These are phyloP conservation scores for Plasmopara viticola DNA, from an alignment of 352 stramenopile species.

Conservation along the genomic window DNA sequence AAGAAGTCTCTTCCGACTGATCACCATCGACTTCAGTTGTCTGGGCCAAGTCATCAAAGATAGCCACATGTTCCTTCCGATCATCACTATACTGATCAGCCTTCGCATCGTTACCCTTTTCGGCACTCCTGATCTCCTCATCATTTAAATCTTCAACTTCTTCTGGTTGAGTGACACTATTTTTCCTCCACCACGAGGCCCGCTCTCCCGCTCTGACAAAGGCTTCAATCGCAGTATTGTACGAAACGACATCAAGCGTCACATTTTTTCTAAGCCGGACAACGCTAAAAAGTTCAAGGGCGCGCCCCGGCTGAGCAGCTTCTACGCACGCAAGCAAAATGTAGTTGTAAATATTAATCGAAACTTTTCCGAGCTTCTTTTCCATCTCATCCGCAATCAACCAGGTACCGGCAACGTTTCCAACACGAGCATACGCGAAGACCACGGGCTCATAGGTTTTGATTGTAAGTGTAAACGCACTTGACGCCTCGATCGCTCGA, in stretches of 20 bases:
- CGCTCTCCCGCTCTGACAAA: conserved; percentile 28
- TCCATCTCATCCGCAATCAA: conserved; percentile 39
- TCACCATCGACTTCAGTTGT: background rate
- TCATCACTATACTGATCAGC: conserved; percentile 3
- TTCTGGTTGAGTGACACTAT: conserved; percentile 14
- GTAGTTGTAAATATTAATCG: conserved; percentile 44
- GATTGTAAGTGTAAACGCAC: conserved; percentile 23
- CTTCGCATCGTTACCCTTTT: conserved; percentile 4
- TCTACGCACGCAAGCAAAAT: conserved; percentile 53
- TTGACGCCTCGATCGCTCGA: conserved; percentile 38
- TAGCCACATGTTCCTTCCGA: background rate
- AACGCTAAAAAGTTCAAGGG: conserved; percentile 36
- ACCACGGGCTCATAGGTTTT: conserved; percentile 44
- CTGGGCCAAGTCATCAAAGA: background rate
- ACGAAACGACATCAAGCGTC: conserved; percentile 38
- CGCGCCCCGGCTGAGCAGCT: conserved; percentile 26
- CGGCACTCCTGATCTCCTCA: conserved; percentile 7
- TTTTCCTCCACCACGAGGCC: conserved; percentile 20
- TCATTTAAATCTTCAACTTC: conserved; percentile 11
- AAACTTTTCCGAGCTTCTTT: conserved; percentile 31
- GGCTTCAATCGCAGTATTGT: conserved; percentile 50
- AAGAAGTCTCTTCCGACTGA: background rate
- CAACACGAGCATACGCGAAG: conserved; percentile 43
- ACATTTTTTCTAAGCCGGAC: conserved; percentile 27
- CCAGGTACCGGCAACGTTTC: conserved; percentile 40